A percentile compares a stretch with the other conserved stretches of the same genome.
phyloP scores from a whole-genome alignment of 2,329 filamentous ascomycete genomes.

The Fusarium nodosum region DNA sequence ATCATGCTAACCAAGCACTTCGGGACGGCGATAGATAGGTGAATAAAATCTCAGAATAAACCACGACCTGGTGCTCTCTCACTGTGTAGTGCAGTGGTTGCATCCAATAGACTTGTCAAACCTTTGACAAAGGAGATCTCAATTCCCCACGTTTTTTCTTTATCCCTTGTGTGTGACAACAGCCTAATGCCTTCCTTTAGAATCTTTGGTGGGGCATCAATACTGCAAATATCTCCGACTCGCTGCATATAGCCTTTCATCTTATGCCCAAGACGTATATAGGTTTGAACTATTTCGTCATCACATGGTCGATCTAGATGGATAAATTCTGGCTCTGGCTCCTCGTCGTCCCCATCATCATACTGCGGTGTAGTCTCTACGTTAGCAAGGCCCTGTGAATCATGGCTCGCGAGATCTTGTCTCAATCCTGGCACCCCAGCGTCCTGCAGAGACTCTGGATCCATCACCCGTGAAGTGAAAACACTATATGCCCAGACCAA shows the following conservation, averaged over 20 bases:
- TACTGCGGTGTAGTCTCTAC: too few relatives aligned
- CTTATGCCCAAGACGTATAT: conserved; percentile 38
- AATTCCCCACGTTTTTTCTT: conserved; percentile 21
- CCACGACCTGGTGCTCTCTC: neutral
- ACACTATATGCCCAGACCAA: conserved; percentile 35
- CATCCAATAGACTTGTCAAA: conserved; percentile 10
- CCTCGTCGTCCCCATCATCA: conserved; percentile 6
- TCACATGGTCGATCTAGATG: conserved; percentile 40
- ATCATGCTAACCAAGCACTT: neutral
- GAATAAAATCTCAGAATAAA: conserved; percentile 5
- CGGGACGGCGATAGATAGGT: neutral
- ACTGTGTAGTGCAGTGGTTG: neutral
- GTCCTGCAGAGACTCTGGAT: neutral
- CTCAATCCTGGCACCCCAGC: neutral
- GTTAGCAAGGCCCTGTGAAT: neutral
- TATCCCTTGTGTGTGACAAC: conserved; percentile 9
- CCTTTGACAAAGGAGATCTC: conserved; percentile 12
- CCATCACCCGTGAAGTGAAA: conserved; percentile 2
- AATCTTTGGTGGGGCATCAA: conserved; percentile 27
- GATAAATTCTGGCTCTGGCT: conserved; percentile 32
- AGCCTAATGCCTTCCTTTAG: conserved; percentile 35
- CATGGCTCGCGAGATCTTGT: neutral
- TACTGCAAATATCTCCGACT: conserved; percentile 35
- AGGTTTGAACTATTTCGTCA: conserved; percentile 40
- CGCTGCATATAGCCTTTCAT: conserved; percentile 28